A percentile compares a stretch with the other conserved stretches of the same genome.
These are phyloP conservation scores for Botrytis deweyae DNA, from an alignment of 2,329 filamentous ascomycete genomes.

Conservation along the genomic window DNA sequence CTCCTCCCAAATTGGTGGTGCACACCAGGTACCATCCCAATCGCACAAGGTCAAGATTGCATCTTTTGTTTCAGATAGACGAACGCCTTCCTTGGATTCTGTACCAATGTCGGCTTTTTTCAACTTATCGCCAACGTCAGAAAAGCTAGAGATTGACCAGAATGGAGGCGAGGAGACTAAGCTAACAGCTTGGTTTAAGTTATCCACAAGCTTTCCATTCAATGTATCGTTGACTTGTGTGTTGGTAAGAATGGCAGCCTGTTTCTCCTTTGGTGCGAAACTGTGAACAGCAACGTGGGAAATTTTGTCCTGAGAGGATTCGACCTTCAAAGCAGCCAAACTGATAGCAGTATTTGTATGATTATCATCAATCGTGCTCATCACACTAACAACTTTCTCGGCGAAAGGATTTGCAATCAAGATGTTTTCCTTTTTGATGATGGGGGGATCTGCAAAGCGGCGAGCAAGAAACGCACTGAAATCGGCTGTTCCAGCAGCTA, in stretches of 20 bases:
- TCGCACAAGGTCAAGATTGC: conserved; percentile 28
- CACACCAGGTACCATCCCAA: conserved; percentile 32
- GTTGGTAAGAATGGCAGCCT: not conserved
- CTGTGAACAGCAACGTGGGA: conserved; percentile 11
- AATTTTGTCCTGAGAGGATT: not conserved
- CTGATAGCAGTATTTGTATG: not conserved
- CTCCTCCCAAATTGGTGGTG: conserved; percentile 35
- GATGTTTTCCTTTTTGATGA: not conserved
- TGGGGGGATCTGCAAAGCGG: not conserved
- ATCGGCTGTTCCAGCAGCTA: conserved; percentile 7
- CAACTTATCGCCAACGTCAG: conserved; percentile 25
- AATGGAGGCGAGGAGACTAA: conserved; percentile 8
- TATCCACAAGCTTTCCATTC: not conserved
- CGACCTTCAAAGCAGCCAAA: not conserved
- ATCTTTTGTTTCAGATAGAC: conserved; percentile 30
- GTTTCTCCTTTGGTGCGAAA: not conserved
- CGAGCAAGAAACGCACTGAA: not conserved
- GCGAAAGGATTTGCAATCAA: not conserved
- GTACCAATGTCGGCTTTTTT: conserved; percentile 8
- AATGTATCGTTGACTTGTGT: not conserved
- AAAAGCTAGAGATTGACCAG: conserved; percentile 17
- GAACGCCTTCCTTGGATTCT: conserved; percentile 24
- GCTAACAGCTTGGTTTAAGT: conserved; percentile 7
- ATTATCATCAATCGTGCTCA: not conserved
- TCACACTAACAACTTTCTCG: not conserved